These are phyloP conservation scores for Penicillium atrosanguineum DNA, from an alignment of 495 filamentous ascomycete species.

Conservation along the genomic window DNA sequence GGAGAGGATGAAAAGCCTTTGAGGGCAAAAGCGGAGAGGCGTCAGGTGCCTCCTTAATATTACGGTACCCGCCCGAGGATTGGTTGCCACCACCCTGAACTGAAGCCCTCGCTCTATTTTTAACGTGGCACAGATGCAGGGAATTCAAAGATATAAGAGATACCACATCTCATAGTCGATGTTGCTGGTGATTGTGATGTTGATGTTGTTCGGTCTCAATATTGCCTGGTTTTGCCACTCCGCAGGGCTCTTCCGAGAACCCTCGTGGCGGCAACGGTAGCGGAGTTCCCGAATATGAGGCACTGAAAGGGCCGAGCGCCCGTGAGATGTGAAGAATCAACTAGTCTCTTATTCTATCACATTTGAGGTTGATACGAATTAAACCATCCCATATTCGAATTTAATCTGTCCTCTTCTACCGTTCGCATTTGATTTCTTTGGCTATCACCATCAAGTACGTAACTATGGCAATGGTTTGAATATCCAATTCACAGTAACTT, in stretches of 20 bases:
- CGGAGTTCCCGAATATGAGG: conserved; percentile 4
- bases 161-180: not conserved
- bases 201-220: not conserved
- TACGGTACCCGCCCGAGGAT: conserved; percentile 24
- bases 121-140: conserved; percentile 4
- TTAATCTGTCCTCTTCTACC: too few relatives aligned
- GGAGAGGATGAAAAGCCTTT: conserved; percentile 31
- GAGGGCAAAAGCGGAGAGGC: conserved; percentile 34
- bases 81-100: conserved; percentile 26
- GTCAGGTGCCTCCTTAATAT: conserved; percentile 39
- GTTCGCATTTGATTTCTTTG: too few relatives aligned
- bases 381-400: too few relatives aligned
- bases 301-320: not conserved
- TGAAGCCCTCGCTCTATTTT: conserved; percentile 14
- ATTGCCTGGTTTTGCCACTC: not conserved
- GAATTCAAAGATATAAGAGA: not conserved
- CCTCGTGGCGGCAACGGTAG: conserved; percentile 17
- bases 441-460: not conserved
- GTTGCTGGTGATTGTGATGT: not conserved
- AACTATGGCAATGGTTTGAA: not conserved
- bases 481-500: not conserved
- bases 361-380: not conserved
- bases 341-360: not conserved
- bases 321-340: not conserved
- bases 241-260: conserved; percentile 9